A percentile compares a stretch with the other conserved stretches of the same genome.
Conservation (phyloP, 768 basidiomycete species). For the Boletus vermiculosoides region DNA sequence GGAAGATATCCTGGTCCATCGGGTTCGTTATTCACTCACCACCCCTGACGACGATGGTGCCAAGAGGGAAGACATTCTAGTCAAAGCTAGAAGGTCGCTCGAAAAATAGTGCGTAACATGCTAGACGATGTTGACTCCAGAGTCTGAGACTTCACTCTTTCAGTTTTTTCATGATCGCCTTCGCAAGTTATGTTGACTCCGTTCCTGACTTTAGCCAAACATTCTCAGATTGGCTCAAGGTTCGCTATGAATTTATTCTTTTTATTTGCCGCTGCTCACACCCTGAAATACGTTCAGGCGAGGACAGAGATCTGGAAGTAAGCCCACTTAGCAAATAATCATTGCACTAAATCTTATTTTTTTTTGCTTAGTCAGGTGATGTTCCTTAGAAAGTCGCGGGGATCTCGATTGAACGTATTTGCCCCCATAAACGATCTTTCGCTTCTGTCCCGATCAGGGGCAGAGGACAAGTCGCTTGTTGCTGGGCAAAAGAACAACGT, state of each 20-base stretch:
- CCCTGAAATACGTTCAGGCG: constrained; percentile 38
- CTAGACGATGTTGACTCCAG: background rate
- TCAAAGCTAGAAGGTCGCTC: constrained; percentile 69
- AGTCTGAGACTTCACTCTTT: background rate
- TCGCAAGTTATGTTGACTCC: constrained; percentile 83
- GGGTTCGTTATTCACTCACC: constrained; percentile 83
- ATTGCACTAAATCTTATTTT: background rate
- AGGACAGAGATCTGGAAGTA: constrained; percentile 94
- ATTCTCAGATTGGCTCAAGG: constrained; percentile 89
- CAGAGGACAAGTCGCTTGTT: constrained; percentile 53
- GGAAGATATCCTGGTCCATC: constrained; percentile 81
- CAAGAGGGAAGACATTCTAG: constrained; percentile 49
- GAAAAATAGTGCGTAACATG: constrained; percentile 83
- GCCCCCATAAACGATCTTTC: constrained; percentile 89
- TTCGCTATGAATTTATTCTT: constrained; percentile 26
- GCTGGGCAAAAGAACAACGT: constrained; percentile 74
- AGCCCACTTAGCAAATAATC: constrained; percentile 28
- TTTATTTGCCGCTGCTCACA: background rate
- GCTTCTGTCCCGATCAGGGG: constrained; percentile 67
- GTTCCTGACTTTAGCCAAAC: constrained; percentile 59
- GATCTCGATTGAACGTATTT: constrained; percentile 85
- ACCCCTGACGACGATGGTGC: constrained; percentile 65
- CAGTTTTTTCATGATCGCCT: constrained; percentile 93
- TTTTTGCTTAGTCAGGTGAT: constrained; percentile 65
- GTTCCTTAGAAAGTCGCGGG: constrained; percentile 78